Evolutionary conservation across 352 stramenopile species (phyloP), one percentile per base, ranked within the genome.

Genomic region (Halophytophthora polymorphica): DNA sequence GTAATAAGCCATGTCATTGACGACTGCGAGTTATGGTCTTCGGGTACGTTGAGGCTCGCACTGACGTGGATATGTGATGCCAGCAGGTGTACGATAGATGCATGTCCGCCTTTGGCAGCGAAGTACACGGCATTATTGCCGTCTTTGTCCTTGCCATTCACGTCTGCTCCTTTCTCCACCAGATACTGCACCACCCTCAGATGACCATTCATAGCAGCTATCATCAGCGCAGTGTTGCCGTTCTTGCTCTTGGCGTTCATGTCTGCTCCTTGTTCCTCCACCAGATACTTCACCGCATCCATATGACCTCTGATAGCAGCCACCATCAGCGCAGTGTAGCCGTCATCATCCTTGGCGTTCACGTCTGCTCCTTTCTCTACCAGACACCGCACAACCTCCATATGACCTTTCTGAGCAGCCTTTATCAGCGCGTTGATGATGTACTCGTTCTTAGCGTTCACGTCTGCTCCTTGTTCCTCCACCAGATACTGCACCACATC

Each of bases 1-100:
- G 45, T 33, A n/a, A 61, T 54, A 25, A 23, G 10, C 21, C 53
- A 54, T 18, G n/a, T 36, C n/a, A n/a, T n/a, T n/a, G n/a, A n/a
- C 41, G n/a, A n/a, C n/a, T n/a, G n/a, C n/a, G 23, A 10, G 19
- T n/a, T 18, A n/a, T n/a, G n/a, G n/a, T n/a, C n/a, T n/a, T n/a
- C n/a, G n/a, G n/a, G 19, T 2, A 29, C 13, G 25, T 47, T 21
- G 14, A 47, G 22, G 23, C 23, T 25, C 22, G 41, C 41, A 6
- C 41, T n/a, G 12, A n/a, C n/a, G n/a, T n/a, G n/a, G n/a, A n/a
- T n/a, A n/a, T 47, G 22, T n/a, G 33, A 10, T 28, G 21, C 29
- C 10, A 50, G 44, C 10, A 10, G 39, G 11, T 40, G 28, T 7
- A 50, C 44, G 18, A 50, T 31, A 3, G 13, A 23, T 15, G 17